A percentile compares a stretch with the other conserved stretches of the same genome.
Conservation (phyloP, 169 alveolate genomes). For the Plasmodium inui region DNA sequence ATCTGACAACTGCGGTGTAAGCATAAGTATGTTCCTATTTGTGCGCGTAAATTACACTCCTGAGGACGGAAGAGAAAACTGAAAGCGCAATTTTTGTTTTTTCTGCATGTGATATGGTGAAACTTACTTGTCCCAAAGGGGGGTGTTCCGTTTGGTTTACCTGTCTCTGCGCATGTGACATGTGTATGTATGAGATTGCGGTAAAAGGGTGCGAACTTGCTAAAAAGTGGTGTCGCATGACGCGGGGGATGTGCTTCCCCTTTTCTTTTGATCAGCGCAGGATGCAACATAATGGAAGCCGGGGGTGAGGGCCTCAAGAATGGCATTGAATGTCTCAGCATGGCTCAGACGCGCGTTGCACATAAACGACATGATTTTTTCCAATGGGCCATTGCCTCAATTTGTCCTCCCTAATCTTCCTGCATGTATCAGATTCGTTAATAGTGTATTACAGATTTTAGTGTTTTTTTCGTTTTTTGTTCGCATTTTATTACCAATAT, state of each 20-base stretch:
- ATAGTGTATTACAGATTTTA: not conserved
- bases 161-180: not conserved
- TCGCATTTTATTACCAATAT: not conserved
- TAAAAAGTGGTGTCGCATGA: not conserved
- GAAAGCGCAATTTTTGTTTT: not conserved
- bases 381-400: not conserved
- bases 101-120: not conserved
- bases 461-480: not conserved
- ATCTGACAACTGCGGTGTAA: not conserved
- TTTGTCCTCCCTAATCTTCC: not conserved
- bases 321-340: not conserved
- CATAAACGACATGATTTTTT: not conserved
- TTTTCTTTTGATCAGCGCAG: not conserved
- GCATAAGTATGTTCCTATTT: not conserved
- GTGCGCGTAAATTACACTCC: not conserved
- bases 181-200: not conserved
- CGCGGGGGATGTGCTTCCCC: not conserved
- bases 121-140: not conserved
- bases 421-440: not conserved
- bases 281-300: not conserved
- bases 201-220: not conserved
- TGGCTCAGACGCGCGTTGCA: not conserved
- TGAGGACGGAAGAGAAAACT: not conserved
- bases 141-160: not conserved
- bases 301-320: not conserved